phyloP scores from a whole-genome alignment of 179 eudicot species.

The Spinacia oleracea region DNA sequence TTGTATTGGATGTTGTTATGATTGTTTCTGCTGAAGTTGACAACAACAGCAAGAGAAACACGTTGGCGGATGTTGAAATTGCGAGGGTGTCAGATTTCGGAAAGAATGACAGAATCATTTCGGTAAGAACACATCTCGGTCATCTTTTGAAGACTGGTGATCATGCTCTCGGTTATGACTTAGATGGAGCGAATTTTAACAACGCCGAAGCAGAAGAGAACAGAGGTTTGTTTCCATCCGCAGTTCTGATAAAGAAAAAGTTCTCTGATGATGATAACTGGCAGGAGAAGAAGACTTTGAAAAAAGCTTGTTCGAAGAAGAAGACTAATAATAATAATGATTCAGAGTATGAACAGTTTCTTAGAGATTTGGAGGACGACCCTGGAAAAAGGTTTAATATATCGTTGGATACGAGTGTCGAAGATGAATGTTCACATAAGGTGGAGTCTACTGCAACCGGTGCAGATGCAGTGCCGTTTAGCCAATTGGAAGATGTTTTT shows the following conservation, averaged over 20 bases:
- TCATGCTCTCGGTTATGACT: conserved; percentile 57
- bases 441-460: conserved; percentile 36
- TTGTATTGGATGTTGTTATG: conserved; percentile 43
- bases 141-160: conserved; percentile 52
- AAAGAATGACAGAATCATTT: conserved; percentile 42
- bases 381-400: neutral
- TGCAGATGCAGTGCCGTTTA: conserved; percentile 15
- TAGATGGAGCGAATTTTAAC: conserved; percentile 44
- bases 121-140: conserved; percentile 58
- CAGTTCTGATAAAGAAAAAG: conserved; percentile 49
- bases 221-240: conserved; percentile 45
- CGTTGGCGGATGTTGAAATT: conserved; percentile 54
- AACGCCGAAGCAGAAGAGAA: conserved; percentile 45
- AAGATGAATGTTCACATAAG: conserved; percentile 9
- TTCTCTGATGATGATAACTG: conserved; percentile 40
- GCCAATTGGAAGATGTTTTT: conserved; percentile 49
- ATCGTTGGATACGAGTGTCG: conserved; percentile 31
- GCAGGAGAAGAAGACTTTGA: conserved; percentile 20
- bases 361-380: conserved; percentile 44
- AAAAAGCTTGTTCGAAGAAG: conserved; percentile 31
- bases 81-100: conserved; percentile 57
- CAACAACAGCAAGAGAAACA: conserved; percentile 43
- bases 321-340: conserved; percentile 21
- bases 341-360: conserved; percentile 47
- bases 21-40: conserved; percentile 35